Conservation (phyloP, 1,284 basidiomycete genomes). For the Cryptococcus maquisensis region DNA sequence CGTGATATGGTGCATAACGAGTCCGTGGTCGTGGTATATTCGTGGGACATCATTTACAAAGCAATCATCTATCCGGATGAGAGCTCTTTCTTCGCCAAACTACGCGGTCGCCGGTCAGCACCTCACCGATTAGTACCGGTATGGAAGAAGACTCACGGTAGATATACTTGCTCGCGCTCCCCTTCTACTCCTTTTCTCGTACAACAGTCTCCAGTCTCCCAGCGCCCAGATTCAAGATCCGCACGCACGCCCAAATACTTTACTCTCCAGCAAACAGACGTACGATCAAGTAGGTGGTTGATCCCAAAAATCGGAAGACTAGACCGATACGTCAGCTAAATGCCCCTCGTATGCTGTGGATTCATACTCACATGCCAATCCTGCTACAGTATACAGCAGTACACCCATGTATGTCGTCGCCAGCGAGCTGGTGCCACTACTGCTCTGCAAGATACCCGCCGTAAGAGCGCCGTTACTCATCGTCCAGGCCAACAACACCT, state of each 20-base stretch:
- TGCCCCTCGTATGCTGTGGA: neutral
- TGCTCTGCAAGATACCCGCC: slow-evolving; percentile 60
- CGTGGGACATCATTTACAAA: too few species aligned
- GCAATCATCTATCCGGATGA: too few species aligned
- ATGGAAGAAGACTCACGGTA: too few species aligned
- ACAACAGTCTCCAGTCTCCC: too few species aligned
- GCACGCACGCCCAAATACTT: neutral
- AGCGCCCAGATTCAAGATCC: too few species aligned
- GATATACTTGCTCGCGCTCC: too few species aligned
- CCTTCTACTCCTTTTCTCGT: too few species aligned
- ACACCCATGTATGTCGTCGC: slow-evolving; percentile 48
- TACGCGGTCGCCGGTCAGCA: too few species aligned
- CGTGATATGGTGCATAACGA: too few species aligned
- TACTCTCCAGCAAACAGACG: slow-evolving; percentile 80
- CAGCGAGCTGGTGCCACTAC: slow-evolving; percentile 26
- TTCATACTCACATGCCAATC: slow-evolving; percentile 66
- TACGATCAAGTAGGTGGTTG: slow-evolving; percentile 69
- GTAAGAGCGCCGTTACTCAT: slow-evolving; percentile 74
- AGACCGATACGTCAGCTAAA: neutral
- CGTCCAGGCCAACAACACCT: slow-evolving; percentile 74
- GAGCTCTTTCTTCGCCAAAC: too few species aligned
- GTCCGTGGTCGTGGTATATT: too few species aligned
- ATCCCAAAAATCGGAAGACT: slow-evolving; percentile 79
- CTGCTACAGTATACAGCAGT: slow-evolving; percentile 63
- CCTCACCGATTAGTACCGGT: too few species aligned